Evolutionary conservation across 805 yeast species (phyloP).

Genomic region (Candida ovalis): DNA sequence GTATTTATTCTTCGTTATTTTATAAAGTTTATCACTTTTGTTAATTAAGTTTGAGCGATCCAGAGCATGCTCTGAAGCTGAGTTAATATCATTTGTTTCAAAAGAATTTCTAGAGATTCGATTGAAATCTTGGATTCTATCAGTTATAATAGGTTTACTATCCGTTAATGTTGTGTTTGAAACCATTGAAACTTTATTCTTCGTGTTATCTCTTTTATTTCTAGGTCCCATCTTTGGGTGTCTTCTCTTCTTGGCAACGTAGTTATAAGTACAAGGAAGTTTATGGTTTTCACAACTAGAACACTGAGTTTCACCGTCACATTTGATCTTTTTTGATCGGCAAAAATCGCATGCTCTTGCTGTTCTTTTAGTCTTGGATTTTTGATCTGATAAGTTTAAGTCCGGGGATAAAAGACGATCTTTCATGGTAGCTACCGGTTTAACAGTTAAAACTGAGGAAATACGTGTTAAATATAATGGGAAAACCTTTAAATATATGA

Average conservation of each 20-base stretch:
- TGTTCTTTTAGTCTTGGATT: slow-evolving; percentile 25
- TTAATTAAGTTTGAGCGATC: background rate
- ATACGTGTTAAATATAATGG: background rate
- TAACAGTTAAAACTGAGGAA: too few relatives aligned
- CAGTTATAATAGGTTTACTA: background rate
- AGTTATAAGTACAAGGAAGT: slow-evolving; percentile 33
- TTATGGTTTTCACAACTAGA: slow-evolving; percentile 35
- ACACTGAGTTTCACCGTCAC: slow-evolving; percentile 46
- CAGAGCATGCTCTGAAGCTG: too few relatives aligned
- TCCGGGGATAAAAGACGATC: too few relatives aligned
- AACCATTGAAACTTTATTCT: background rate
- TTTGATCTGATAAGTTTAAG: background rate
- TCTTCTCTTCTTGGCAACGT: slow-evolving; percentile 30
- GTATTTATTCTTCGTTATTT: background rate
- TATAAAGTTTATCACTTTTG: background rate
- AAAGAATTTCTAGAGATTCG: too few relatives aligned
- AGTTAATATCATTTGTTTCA: too few relatives aligned
- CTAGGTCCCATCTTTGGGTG: slow-evolving; percentile 5
- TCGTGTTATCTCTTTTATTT: slow-evolving; percentile 1
- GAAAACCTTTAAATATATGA: too few relatives aligned
- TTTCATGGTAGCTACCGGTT: background rate
- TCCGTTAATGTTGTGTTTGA: background rate
- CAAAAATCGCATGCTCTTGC: slow-evolving; percentile 49
- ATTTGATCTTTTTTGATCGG: slow-evolving; percentile 45
- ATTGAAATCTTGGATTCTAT: too few relatives aligned